Conservation (phyloP, 768 basidiomycete species). For the Hericium rajendrae region DNA sequence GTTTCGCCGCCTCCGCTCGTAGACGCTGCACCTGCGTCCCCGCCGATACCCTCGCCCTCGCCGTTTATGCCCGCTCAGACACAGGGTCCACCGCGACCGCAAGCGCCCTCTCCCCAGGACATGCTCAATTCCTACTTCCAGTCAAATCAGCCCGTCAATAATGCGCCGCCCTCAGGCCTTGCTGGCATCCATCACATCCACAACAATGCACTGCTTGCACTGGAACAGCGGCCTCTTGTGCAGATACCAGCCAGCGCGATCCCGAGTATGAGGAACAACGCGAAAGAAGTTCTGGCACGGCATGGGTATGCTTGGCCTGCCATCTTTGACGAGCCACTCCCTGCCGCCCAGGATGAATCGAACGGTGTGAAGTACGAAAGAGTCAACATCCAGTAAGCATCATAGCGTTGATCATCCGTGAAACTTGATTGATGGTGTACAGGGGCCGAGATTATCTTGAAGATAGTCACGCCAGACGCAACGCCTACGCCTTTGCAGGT, state of each 20-base stretch:
- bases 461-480: conserved; percentile 7
- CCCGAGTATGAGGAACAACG: not conserved
- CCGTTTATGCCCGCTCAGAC: not conserved
- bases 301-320: conserved; percentile 35
- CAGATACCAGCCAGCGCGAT: not conserved
- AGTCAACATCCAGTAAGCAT: conserved; percentile 9
- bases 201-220: not conserved
- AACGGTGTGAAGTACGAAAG: conserved; percentile 11
- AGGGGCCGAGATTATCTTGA: conserved; percentile 13
- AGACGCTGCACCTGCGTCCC: not conserved
- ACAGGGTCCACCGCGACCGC: too few species aligned
- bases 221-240: not conserved
- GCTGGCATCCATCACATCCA: not conserved
- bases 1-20: not conserved
- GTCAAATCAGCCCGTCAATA: too few species aligned
- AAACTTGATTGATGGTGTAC: not conserved
- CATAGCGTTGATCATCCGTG: not conserved
- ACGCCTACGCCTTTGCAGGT: conserved; percentile 10
- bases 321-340: conserved; percentile 28
- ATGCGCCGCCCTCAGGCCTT: too few species aligned
- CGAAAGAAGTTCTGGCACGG: conserved; percentile 18
- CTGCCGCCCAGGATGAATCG: conserved; percentile 6
- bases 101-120: too few species aligned
- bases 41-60: not conserved
- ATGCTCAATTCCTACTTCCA: too few species aligned